Evolutionary conservation across 768 basidiomycete species (phyloP), one percentile per base, ranked within the genome.

Genomic region (Tylopilus intermedius): DNA sequence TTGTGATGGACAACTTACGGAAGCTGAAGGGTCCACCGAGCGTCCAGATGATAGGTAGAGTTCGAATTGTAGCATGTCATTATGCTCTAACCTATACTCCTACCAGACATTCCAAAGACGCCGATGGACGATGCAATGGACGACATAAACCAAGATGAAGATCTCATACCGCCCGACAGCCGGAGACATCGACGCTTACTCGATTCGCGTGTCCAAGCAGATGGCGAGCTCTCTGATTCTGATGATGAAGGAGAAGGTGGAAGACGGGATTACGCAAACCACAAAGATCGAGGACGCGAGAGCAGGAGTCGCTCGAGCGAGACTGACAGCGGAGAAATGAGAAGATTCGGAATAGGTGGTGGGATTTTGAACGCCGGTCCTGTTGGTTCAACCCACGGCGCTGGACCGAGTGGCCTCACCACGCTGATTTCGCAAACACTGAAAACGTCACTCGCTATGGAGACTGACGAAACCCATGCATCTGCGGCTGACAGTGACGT

Each of bases 161-260:
- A 95, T 59, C 72, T 88, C 60, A 82, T 86, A 43, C 78, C 88
- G 46, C 76, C 84, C 14, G 82, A 99, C 63, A 80, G 80, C 10
- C 81, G 94, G 46, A 79, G 89, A 58, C 84, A 88, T 22, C 81
- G 80, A 60, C 80, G 86, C 14, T 70, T 92, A 8, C 79, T 94
- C 32, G 95, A 99, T 66, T 79, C 84, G 22, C 77, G 85, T 22
- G 77, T 88, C 55, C 93, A 94, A 66, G 81, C 79, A 5, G 92
- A 95, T 38, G 88, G 87, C 21, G 91, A 94, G 63, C 77, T 96
- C 11, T 96, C 93, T 7, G 96, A 99, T 68, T 98, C 96, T 2
- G 96, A 99, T 58, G 96, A 99, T 66, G 96, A 99, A 71, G 94
- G 92, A 15, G 88, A 88, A 60, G 94, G 90, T 42, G 90, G 85